phyloP scores from a whole-genome alignment of 164 flowering plant genomes.

The Liriodendron chinense region DNA sequence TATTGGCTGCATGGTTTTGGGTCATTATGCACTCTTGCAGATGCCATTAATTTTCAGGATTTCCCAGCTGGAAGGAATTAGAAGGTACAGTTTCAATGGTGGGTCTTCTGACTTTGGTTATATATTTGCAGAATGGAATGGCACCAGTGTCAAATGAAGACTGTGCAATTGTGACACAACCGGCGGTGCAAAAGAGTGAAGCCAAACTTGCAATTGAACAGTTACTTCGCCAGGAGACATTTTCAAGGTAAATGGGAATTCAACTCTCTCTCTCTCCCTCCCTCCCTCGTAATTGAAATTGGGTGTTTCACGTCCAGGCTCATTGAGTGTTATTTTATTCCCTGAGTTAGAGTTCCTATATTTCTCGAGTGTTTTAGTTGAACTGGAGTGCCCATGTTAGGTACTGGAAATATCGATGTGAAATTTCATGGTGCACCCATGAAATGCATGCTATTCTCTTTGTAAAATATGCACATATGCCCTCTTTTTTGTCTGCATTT shows the following conservation, averaged over 20 bases:
- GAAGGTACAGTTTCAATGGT: not conserved
- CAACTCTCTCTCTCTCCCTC: not conserved
- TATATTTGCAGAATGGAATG: not conserved
- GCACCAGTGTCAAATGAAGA: not conserved
- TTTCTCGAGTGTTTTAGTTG: not conserved
- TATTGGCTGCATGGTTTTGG: not conserved
- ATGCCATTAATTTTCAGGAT: not conserved
- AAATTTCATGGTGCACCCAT: not conserved
- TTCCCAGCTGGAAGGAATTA: not conserved
- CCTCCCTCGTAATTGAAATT: not conserved
- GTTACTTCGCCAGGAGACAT: slow-evolving; percentile 23
- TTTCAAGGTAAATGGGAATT: slow-evolving; percentile 24
- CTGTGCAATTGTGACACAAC: not conserved
- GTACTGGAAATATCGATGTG: not conserved
- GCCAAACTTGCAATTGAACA: slow-evolving; percentile 23
- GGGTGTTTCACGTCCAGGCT: not conserved
- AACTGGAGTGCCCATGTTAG: not conserved
- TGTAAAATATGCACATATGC: not conserved
- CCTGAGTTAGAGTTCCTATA: not conserved
- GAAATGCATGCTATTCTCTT: not conserved
- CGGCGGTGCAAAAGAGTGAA: slow-evolving; percentile 11
- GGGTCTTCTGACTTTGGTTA: not conserved
- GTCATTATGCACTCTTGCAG: not conserved
- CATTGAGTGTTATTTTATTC: not conserved
- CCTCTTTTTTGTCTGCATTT: not conserved